These are phyloP conservation scores for Dictyostelium purpureum DNA, from an alignment of 78 protist species.

Conservation along the genomic window DNA sequence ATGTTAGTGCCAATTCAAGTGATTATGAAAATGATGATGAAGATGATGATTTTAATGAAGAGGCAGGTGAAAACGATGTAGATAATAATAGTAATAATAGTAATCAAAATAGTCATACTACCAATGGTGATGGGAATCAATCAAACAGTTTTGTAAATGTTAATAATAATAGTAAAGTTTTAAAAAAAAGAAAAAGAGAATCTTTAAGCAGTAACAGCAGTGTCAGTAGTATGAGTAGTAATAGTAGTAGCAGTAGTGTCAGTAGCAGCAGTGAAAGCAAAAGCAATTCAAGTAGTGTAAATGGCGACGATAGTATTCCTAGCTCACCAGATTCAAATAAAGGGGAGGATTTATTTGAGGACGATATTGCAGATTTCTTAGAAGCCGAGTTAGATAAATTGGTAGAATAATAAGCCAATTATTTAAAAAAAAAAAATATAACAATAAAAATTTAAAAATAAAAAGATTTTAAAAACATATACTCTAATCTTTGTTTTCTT, in stretches of 20 bases:
- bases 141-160: background rate
- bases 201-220: background rate
- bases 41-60: background rate
- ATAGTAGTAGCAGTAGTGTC: background rate
- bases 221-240: background rate
- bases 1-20: background rate
- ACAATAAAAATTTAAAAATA: no score
- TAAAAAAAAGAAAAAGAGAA: background rate
- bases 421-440: no score
- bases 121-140: background rate
- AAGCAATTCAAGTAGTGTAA: background rate
- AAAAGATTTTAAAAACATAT: no score
- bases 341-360: background rate
- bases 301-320: no score
- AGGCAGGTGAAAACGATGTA: background rate
- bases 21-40: conserved; percentile 14
- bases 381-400: conserved; percentile 21
- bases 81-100: background rate
- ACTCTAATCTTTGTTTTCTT: no score
- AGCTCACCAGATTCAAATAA: background rate
- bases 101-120: background rate
- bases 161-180: background rate
- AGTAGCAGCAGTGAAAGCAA: background rate
- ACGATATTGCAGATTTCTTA: background rate
- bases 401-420: conserved; percentile 7